phyloP scores from a whole-genome alignment of 805 yeast species.

The Komagataella phaffii region DNA sequence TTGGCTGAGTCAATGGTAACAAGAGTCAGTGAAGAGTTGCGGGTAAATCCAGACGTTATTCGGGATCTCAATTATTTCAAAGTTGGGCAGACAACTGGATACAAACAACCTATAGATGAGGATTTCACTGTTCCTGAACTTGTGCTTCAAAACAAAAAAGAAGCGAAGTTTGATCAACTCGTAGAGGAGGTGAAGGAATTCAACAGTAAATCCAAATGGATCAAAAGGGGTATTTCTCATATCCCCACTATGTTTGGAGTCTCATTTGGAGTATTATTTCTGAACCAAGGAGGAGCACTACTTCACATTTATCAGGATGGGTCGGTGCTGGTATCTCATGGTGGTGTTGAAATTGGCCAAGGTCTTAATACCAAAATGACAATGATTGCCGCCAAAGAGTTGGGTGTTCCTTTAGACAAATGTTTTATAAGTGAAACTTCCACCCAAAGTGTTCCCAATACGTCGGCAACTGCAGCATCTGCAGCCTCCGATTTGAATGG shows the following conservation, averaged over 20 bases:
- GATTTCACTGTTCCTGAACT: slow-evolving; percentile 25
- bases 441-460: slow-evolving; percentile 31
- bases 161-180: slow-evolving; percentile 20
- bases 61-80: slow-evolving; percentile 23
- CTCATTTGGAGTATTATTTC: slow-evolving; percentile 28
- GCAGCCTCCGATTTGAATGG: slow-evolving; percentile 36
- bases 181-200: slow-evolving; percentile 24
- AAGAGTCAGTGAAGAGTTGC: slow-evolving; percentile 24
- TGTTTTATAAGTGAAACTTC: slow-evolving; percentile 31
- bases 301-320: slow-evolving; percentile 33
- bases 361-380: slow-evolving; percentile 35
- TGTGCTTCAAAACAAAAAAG: slow-evolving; percentile 20
- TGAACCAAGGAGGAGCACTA: slow-evolving; percentile 35
- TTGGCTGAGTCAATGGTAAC: slow-evolving; percentile 25
- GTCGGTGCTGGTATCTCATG: slow-evolving; percentile 29
- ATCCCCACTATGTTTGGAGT: slow-evolving; percentile 35
- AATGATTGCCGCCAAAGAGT: slow-evolving; percentile 30
- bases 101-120: slow-evolving; percentile 24
- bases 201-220: slow-evolving; percentile 25
- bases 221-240: slow-evolving; percentile 31
- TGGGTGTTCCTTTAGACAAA: slow-evolving; percentile 24
- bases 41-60: slow-evolving; percentile 24
- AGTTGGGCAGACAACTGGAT: slow-evolving; percentile 19
- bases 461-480: slow-evolving; percentile 36
- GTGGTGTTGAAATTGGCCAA: slow-evolving; percentile 39